A percentile compares a stretch with the other conserved stretches of the same genome.
phyloP scores from a whole-genome alignment of 2,329 filamentous ascomycete genomes.

The Thelonectria blattea region DNA sequence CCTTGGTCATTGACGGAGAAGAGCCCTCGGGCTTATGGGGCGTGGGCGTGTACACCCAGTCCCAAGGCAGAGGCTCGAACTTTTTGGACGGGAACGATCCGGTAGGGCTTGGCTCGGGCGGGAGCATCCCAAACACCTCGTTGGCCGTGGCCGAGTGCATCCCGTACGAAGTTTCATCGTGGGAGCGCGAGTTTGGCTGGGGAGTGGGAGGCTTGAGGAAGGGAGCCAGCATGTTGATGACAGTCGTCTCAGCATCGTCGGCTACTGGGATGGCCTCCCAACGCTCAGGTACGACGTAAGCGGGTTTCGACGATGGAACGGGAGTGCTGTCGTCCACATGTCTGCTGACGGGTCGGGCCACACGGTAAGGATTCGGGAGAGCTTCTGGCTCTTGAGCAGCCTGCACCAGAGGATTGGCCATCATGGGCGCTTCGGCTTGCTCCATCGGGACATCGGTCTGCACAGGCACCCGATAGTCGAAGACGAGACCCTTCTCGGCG shows the following conservation, averaged over 20 bases:
- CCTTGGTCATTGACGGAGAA: slow-evolving; percentile 30
- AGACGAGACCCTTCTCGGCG: slow-evolving; percentile 39
- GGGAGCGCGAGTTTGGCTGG: slow-evolving; percentile 42
- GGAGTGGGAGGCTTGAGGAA: slow-evolving; percentile 55
- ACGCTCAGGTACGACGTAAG: slow-evolving; percentile 14
- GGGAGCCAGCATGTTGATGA: slow-evolving; percentile 56
- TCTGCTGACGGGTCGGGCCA: slow-evolving; percentile 16
- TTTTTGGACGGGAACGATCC: slow-evolving; percentile 40
- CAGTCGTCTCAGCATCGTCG: slow-evolving; percentile 46
- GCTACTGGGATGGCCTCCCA: slow-evolving; percentile 23
- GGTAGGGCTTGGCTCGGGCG: slow-evolving; percentile 41
- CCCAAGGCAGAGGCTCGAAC: slow-evolving; percentile 56
- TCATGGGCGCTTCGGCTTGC: not conserved
- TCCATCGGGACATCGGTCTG: slow-evolving; percentile 1
- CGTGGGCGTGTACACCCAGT: slow-evolving; percentile 51
- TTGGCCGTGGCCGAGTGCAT: slow-evolving; percentile 60
- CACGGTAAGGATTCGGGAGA: slow-evolving; percentile 9
- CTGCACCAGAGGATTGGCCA: not conserved
- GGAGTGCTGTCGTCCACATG: slow-evolving; percentile 7
- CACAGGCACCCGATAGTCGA: slow-evolving; percentile 39
- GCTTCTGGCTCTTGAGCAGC: slow-evolving; percentile 15
- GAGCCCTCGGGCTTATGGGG: slow-evolving; percentile 36
- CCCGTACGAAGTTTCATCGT: slow-evolving; percentile 57
- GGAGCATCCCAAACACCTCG: slow-evolving; percentile 54
- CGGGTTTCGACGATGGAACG: slow-evolving; percentile 17